Evolutionary conservation across 2,329 filamentous ascomycete species (phyloP).

Genomic region (Xylariaceae sp.): DNA sequence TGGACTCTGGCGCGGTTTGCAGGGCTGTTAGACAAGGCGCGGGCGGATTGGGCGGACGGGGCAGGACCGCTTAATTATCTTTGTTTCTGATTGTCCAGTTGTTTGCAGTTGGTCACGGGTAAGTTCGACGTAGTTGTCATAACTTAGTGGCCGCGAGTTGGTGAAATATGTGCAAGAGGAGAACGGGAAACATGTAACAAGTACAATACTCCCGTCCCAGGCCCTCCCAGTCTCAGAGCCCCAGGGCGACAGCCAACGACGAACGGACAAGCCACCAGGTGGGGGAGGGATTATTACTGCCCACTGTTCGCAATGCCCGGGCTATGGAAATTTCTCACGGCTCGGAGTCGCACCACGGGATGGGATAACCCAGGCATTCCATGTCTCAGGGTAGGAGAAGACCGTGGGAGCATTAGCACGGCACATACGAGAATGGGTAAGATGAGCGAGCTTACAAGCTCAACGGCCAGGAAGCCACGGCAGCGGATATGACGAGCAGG

Average conservation of each 20-base stretch:
- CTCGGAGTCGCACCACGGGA: constrained; percentile 1
- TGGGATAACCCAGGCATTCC: constrained; percentile 5
- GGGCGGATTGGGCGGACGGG: constrained; percentile 7
- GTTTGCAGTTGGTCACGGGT: neutral
- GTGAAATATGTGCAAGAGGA: neutral
- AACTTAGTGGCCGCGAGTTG: neutral
- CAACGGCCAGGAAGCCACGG: constrained; percentile 5
- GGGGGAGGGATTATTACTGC: neutral
- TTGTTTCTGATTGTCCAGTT: neutral
- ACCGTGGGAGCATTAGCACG: constrained; percentile 8
- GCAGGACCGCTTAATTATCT: constrained; percentile 2
- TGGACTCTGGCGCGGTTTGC: constrained; percentile 24
- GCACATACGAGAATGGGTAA: constrained; percentile 14
- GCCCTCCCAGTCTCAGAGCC: neutral
- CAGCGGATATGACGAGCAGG: constrained; percentile 2
- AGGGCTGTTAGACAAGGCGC: constrained; percentile 16
- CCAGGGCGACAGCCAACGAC: neutral
- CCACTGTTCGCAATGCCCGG: neutral
- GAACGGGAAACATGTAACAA: neutral
- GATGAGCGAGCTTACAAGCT: constrained; percentile 13
- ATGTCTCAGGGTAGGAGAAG: constrained; percentile 10
- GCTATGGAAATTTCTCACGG: constrained; percentile 9
- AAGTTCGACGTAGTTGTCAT: neutral
- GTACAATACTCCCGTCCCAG: neutral
- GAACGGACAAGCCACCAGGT: neutral